These are phyloP conservation scores for Yamadazyma sp. DNA, from an alignment of 1,139 yeast genomes.

Conservation along the genomic window DNA sequence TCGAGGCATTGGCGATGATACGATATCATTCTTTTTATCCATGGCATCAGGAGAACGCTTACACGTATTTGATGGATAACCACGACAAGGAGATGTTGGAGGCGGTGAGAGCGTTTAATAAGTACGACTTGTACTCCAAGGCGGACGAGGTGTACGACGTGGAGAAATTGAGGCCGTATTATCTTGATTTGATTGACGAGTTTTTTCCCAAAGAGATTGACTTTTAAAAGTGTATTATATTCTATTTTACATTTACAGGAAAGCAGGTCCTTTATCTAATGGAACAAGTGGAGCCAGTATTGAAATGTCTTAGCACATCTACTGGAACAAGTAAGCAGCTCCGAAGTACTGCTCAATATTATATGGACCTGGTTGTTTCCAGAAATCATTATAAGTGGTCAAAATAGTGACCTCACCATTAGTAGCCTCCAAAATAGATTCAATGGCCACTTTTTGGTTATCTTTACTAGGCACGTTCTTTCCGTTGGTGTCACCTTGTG, in stretches of 20 bases:
- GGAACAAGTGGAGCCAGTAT: too few species aligned
- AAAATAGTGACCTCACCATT: conserved; percentile 67
- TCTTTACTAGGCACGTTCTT: conserved; percentile 64
- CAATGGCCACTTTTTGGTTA: conserved; percentile 72
- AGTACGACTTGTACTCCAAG: conserved; percentile 69
- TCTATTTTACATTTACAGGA: too few species aligned
- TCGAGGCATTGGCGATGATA: conserved; percentile 71
- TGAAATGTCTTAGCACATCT: too few species aligned
- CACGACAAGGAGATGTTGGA: conserved; percentile 61
- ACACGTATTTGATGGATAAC: conserved; percentile 62
- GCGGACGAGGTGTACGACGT: conserved; percentile 49
- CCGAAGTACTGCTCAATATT: conserved; percentile 89
- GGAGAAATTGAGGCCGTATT: conserved; percentile 55
- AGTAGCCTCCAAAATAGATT: conserved; percentile 54
- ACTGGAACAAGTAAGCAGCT: conserved; percentile 45
- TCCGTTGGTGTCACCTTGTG: conserved; percentile 70
- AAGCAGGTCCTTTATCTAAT: too few species aligned
- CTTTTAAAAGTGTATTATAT: conserved; percentile 42
- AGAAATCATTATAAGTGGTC: conserved; percentile 74
- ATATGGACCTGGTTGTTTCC: conserved; percentile 87
- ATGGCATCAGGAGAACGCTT: conserved; percentile 73
- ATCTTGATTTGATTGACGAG: conserved; percentile 63
- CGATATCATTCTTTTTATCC: conserved; percentile 76
- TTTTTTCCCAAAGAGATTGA: conserved; percentile 63
- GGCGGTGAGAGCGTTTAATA: conserved; percentile 66